phyloP scores from a whole-genome alignment of 805 yeast species.

The Grigorovia humatica region DNA sequence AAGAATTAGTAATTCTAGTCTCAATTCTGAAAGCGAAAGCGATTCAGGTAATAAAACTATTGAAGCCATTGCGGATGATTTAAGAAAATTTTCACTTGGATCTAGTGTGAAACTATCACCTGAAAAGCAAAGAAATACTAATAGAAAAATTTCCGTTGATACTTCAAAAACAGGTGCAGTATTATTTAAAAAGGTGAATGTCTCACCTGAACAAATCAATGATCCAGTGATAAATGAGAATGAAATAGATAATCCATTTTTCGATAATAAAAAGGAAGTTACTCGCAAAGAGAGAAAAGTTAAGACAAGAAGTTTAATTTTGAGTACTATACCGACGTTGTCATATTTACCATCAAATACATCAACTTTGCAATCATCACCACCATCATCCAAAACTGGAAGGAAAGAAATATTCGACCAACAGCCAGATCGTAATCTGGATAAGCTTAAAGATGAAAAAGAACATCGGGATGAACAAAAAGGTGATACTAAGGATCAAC shows the following conservation, averaged over 20 bases:
- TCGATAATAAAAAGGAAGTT: constrained; percentile 2
- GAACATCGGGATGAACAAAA: too few relatives aligned
- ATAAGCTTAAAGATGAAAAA: too few relatives aligned
- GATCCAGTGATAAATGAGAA: constrained; percentile 21
- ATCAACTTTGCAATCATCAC: not conserved
- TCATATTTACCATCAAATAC: constrained; percentile 4
- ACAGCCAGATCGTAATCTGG: too few relatives aligned
- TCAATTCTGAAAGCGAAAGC: constrained; percentile 12
- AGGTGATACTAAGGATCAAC: too few relatives aligned
- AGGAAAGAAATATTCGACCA: too few relatives aligned
- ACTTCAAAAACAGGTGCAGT: constrained; percentile 28
- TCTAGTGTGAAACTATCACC: constrained; percentile 1
- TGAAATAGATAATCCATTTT: constrained; percentile 15
- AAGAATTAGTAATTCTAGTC: constrained; percentile 9
- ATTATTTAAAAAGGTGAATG: constrained; percentile 33
- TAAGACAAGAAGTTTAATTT: constrained; percentile 8
- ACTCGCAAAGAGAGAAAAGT: not conserved
- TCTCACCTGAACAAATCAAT: constrained; percentile 30
- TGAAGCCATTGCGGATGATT: constrained; percentile 7
- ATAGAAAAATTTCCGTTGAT: not conserved
- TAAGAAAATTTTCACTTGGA: constrained; percentile 7
- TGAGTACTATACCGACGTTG: constrained; percentile 14
- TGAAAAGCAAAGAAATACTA: not conserved
- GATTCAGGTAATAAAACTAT: constrained; percentile 9
- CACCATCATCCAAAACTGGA: not conserved